phyloP scores from a whole-genome alignment of 2,329 filamentous ascomycete species.

The Leptographium radiaticola region DNA sequence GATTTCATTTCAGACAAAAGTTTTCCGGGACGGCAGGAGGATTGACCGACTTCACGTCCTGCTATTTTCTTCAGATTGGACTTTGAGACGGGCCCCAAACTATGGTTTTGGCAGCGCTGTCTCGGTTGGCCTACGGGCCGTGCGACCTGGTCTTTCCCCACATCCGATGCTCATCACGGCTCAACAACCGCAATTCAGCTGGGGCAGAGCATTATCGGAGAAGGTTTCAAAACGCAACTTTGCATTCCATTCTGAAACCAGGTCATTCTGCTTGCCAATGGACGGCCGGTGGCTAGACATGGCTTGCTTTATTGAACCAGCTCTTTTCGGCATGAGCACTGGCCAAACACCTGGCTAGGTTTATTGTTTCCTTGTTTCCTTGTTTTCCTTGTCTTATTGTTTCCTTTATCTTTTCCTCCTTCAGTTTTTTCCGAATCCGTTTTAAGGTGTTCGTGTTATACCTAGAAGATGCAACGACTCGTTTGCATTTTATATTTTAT shows the following conservation, averaged over 20 bases:
- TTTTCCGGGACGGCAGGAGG: neutral
- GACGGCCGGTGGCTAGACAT: neutral
- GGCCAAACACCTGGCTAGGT: too few species aligned
- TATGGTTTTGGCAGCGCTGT: neutral
- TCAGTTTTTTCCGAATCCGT: slow-evolving; percentile 3
- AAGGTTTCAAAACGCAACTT: neutral
- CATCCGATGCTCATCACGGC: too few species aligned
- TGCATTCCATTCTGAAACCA: too few species aligned
- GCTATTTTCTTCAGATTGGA: neutral
- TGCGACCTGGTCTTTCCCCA: too few species aligned
- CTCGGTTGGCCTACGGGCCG: neutral
- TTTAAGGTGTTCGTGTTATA: neutral
- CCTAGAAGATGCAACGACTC: neutral
- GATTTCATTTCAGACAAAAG: slow-evolving; percentile 1
- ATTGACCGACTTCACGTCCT: neutral
- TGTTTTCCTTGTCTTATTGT: slow-evolving; percentile 9
- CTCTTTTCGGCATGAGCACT: too few species aligned
- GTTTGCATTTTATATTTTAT: neutral
- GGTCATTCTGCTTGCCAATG: too few species aligned
- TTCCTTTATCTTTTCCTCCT: slow-evolving; percentile 4
- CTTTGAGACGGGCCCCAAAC: neutral
- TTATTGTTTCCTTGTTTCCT: slow-evolving; percentile 2
- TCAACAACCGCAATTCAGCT: too few species aligned
- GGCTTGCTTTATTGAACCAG: neutral
- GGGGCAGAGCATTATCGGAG: neutral